Evolutionary conservation across 768 basidiomycete species (phyloP), one percentile per base, ranked within the genome.

Genomic region (Rubroboletus satanas): DNA sequence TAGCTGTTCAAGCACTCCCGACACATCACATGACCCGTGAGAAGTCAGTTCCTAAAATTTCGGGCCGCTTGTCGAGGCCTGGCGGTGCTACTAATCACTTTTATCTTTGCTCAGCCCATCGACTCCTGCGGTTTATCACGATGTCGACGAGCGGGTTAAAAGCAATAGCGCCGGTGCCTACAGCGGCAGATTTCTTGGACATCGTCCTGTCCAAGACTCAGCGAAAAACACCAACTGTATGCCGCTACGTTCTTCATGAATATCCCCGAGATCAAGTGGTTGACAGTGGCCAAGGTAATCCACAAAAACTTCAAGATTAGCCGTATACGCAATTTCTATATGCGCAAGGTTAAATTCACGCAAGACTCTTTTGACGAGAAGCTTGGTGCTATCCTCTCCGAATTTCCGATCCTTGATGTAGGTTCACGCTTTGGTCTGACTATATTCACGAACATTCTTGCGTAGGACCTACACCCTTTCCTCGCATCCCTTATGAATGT

Each of bases 221-320:
- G 77, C 79, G 96, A 66, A 98, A 98, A 79, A 98, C 96, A 26
- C 96, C 96, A 10, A 98, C 96, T 29, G 93, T 92, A 67, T 45
- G 63, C 42, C 5, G 4, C 31, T 39, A 12, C 48, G 38, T 35
- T 11, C 21, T 42, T 39, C 8, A 32, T n/a, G 32, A 37, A 42
- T 10, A 48, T 38, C 38, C 51, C 5, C n/a, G 35, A 41, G 38
- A 47, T 55, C 52, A 31, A 38, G 49, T n/a, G n/a, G 28, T 37
- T 48, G 38, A 58, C 45, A 21, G 26, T 38, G 18, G 11, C 14
- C 37, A 60, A 93, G 91, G 93, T 95, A 62, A 98, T 98, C 70
- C 97, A 98, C 75, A 98, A 97, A 80, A 98, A 98, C 79, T 98
- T 97, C 80, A 98, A 99, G 79, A 99, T 99, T 73, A 94, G 93